phyloP scores from a whole-genome alignment of 2,329 filamentous ascomycete genomes.

The Stenocarpella maydis region DNA sequence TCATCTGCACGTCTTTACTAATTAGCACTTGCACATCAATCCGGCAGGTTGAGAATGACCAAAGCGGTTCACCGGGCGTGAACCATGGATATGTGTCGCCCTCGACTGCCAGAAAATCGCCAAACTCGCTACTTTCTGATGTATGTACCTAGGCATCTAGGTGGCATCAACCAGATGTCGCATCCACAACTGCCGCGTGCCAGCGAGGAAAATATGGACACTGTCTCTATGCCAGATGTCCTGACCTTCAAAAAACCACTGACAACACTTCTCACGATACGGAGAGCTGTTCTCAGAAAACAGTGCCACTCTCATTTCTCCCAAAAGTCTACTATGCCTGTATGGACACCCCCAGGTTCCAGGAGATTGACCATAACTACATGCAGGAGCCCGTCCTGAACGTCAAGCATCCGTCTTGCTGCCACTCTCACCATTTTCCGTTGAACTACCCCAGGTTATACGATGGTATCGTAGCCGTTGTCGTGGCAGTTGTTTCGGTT shows the following conservation, averaged over 20 bases:
- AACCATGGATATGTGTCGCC: background rate
- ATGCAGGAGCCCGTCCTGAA: background rate
- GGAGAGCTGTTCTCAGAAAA: background rate
- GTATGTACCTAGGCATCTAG: too few species aligned
- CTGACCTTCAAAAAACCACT: background rate
- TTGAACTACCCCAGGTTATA: background rate
- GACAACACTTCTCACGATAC: background rate
- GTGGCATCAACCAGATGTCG: too few species aligned
- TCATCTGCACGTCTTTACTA: background rate
- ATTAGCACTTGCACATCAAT: background rate
- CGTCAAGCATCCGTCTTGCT: background rate
- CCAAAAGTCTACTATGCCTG: background rate
- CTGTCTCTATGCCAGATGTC: background rate
- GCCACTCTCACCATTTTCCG: background rate
- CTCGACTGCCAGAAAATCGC: background rate
- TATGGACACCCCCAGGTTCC: too few species aligned
- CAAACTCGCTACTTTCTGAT: too few species aligned
- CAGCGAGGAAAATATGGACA: background rate
- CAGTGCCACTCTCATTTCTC: background rate
- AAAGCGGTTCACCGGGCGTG: background rate
- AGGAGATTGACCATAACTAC: too few species aligned
- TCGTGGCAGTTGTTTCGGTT: background rate
- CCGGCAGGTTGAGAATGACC: background rate
- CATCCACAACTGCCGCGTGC: background rate
- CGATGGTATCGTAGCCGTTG: background rate